A percentile compares a stretch with the other conserved stretches of the same genome.
Evolutionary conservation across 2,329 filamentous ascomycete genomes (phyloP).

Genomic region (Calonectria fujianensis): DNA sequence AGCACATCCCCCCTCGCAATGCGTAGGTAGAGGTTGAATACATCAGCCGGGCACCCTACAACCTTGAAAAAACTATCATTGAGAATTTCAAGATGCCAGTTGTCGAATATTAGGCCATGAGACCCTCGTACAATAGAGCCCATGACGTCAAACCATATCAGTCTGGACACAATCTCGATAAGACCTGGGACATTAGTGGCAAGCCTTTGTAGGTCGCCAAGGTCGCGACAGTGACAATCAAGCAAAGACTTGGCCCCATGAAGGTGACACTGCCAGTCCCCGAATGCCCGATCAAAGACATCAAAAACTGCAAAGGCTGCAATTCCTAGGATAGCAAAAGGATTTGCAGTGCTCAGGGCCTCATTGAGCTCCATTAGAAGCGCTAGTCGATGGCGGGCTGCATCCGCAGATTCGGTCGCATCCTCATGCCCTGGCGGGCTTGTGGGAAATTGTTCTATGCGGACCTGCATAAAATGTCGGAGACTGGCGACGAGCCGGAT

Average conservation of each 20-base stretch:
- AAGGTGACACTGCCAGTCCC: conserved; percentile 62
- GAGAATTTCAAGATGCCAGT: conserved; percentile 63
- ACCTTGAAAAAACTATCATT: conserved; percentile 59
- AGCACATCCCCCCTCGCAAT: conserved; percentile 53
- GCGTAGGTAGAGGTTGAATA: conserved; percentile 60
- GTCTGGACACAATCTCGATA: conserved; percentile 61
- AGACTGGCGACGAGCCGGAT: conserved; percentile 53
- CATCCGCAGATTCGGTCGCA: conserved; percentile 43
- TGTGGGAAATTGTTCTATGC: conserved; percentile 3
- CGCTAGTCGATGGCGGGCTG: conserved; percentile 54
- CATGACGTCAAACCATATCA: conserved; percentile 64
- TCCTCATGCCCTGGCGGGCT: conserved; percentile 1
- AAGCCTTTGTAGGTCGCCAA: conserved; percentile 59
- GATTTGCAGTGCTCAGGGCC: conserved; percentile 62
- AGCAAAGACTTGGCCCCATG: conserved; percentile 63
- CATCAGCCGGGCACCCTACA: conserved; percentile 62
- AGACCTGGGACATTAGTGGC: conserved; percentile 59
- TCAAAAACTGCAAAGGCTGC: conserved; percentile 67
- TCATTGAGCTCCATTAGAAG: conserved; percentile 62
- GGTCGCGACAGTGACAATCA: conserved; percentile 62
- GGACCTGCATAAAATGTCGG: conserved; percentile 51
- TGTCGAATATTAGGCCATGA: conserved; percentile 60
- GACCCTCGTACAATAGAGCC: conserved; percentile 53
- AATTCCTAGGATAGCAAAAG: conserved; percentile 65
- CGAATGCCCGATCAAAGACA: conserved; percentile 64